Conservation (phyloP, 805 yeast species). For the Metschnikowia baotianmanensis region DNA sequence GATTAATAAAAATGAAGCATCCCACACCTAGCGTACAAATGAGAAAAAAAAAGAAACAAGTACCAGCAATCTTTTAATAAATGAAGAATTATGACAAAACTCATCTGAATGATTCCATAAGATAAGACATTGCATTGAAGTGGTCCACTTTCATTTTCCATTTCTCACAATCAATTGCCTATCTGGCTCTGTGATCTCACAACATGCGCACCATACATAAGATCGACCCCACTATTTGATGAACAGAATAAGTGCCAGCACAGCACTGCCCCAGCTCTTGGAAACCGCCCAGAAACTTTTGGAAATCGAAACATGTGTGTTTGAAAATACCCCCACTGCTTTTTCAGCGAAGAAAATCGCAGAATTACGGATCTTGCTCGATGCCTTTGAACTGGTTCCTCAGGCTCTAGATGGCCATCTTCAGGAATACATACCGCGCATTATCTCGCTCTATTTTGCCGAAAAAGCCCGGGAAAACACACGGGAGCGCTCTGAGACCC, state of each 20-base stretch:
- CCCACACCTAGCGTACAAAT: no score
- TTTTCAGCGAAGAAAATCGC: not conserved
- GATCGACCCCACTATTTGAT: not conserved
- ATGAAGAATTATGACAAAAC: no score
- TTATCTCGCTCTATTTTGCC: constrained; percentile 1
- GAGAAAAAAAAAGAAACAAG: no score
- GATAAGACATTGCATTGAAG: no score
- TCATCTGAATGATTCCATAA: no score
- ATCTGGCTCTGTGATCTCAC: not conserved
- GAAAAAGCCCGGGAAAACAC: not conserved
- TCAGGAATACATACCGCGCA: constrained; percentile 20
- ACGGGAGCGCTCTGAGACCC: not conserved
- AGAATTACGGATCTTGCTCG: not conserved
- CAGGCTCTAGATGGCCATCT: constrained; percentile 46
- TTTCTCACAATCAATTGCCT: no score
- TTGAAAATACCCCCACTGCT: not conserved
- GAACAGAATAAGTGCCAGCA: not conserved
- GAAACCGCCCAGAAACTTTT: not conserved
- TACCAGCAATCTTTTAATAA: no score
- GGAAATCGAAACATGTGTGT: not conserved
- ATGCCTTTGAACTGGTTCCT: constrained; percentile 44
- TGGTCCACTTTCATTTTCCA: no score
- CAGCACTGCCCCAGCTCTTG: constrained; percentile 1
- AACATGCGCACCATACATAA: not conserved
- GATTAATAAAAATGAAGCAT: no score